Conservation (phyloP, 2,329 filamentous ascomycete genomes). For the Cercospora sesami region DNA sequence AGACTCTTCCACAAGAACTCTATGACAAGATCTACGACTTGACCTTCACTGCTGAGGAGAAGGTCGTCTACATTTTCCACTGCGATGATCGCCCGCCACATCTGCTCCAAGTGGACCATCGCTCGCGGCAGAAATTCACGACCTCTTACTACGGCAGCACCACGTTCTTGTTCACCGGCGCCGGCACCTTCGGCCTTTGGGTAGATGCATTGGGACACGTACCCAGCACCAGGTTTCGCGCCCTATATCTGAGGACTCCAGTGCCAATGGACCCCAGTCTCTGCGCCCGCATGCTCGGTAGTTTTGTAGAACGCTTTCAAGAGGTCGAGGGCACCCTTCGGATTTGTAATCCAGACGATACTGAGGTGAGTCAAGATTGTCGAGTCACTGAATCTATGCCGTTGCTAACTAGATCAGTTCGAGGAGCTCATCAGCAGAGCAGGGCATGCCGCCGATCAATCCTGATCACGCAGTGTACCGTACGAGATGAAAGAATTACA, state of each 20-base stretch:
- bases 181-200: neutral
- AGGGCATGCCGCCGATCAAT: neutral
- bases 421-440: neutral
- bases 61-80: neutral
- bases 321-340: neutral
- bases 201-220: neutral
- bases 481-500: neutral
- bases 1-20: conserved; percentile 7
- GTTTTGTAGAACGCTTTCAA: neutral
- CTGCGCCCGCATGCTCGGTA: neutral
- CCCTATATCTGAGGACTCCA: neutral
- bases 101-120: conserved; percentile 6
- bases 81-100: neutral
- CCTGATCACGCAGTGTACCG: neutral
- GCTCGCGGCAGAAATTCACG: conserved; percentile 7
- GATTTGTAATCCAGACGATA: neutral
- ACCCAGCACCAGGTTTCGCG: neutral
- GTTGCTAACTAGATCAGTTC: neutral
- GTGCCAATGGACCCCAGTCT: neutral
- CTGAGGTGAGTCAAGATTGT: neutral
- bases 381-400: too few species aligned
- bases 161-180: neutral
- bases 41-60: neutral
- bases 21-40: conserved; percentile 8
- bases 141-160: neutral